Conservation (phyloP, 805 yeast species). For the Metschnikowia chrysomelidarum region DNA sequence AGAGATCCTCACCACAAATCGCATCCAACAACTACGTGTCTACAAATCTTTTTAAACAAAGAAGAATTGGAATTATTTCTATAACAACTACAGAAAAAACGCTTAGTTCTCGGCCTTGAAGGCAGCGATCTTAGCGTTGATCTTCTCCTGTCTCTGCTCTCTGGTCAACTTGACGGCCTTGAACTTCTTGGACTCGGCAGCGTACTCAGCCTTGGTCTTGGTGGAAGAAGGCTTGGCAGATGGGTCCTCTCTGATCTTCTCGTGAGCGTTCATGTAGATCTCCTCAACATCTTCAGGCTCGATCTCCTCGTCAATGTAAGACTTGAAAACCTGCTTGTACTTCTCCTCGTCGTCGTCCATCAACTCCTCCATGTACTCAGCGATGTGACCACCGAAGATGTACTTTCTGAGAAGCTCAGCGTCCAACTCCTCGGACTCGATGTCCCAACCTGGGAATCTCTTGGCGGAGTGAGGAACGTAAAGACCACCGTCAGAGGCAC, state of each 20-base stretch:
- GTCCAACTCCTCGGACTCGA: conserved; percentile 97
- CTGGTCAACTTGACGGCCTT: conserved; percentile 82
- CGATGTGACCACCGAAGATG: conserved; percentile 99
- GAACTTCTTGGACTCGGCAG: conserved; percentile 94
- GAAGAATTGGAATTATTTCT: not conserved
- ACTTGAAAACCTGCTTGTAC: conserved; percentile 93
- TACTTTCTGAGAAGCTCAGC: conserved; percentile 96
- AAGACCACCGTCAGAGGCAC: conserved; percentile 99
- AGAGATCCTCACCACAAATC: not conserved
- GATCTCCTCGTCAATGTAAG: conserved; percentile 94
- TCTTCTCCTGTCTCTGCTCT: conserved; percentile 86
- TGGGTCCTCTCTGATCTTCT: conserved; percentile 95
- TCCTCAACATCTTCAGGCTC: conserved; percentile 98
- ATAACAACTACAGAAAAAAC: not conserved
- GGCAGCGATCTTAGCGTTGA: conserved; percentile 92
- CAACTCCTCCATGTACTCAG: conserved; percentile 99
- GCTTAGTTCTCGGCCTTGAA: conserved; percentile 57
- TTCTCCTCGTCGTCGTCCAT: conserved; percentile 99
- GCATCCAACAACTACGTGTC: not conserved
- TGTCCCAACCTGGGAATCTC: conserved; percentile 99
- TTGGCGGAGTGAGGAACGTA: conserved; percentile 98
- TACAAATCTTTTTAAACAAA: not conserved
- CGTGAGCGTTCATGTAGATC: conserved; percentile 92
- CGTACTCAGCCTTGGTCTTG: conserved; percentile 97
- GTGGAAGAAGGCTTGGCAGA: conserved; percentile 80